These are phyloP conservation scores for Peronosclerospora sorghi DNA, from an alignment of 352 stramenopile species.

Conservation along the genomic window DNA sequence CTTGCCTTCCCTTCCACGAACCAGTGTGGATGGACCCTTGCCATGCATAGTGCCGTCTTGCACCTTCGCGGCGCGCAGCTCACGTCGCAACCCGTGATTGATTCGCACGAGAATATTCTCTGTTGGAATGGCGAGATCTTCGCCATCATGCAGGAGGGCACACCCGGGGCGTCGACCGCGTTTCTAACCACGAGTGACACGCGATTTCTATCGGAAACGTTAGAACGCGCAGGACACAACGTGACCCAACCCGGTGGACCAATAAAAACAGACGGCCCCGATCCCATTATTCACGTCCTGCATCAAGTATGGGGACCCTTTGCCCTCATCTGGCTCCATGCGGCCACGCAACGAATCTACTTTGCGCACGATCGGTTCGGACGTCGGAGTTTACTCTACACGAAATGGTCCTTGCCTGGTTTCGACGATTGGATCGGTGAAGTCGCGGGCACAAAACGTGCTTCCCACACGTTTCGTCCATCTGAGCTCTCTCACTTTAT, in stretches of 20 bases:
- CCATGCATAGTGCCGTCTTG: conserved; percentile 79
- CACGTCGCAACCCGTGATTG: conserved; percentile 70
- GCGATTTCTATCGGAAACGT: conserved; percentile 31
- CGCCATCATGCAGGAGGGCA: conserved; percentile 17
- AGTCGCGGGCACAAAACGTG: conserved; percentile 7
- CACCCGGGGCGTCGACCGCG: background rate
- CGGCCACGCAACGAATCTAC: conserved; percentile 52
- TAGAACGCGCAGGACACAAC: conserved; percentile 17
- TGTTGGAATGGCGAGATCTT: conserved; percentile 93
- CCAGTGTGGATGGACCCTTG: conserved; percentile 19
- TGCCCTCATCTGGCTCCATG: conserved; percentile 75
- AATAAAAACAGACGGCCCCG: background rate
- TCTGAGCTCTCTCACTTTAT: conserved; percentile 22
- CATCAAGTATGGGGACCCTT: conserved; percentile 61
- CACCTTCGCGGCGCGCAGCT: conserved; percentile 76
- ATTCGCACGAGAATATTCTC: conserved; percentile 51
- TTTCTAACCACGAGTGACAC: conserved; percentile 28
- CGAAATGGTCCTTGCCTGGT: conserved; percentile 11
- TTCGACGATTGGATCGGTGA: conserved; percentile 13
- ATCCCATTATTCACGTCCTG: conserved; percentile 29
- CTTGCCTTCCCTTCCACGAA: conserved; percentile 1
- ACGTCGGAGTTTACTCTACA: conserved; percentile 81
- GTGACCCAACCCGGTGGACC: background rate
- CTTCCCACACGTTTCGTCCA: conserved; percentile 1
- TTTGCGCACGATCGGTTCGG: conserved; percentile 88